phyloP scores from a whole-genome alignment of 768 basidiomycete species.

The Agrocybe chaxingu region DNA sequence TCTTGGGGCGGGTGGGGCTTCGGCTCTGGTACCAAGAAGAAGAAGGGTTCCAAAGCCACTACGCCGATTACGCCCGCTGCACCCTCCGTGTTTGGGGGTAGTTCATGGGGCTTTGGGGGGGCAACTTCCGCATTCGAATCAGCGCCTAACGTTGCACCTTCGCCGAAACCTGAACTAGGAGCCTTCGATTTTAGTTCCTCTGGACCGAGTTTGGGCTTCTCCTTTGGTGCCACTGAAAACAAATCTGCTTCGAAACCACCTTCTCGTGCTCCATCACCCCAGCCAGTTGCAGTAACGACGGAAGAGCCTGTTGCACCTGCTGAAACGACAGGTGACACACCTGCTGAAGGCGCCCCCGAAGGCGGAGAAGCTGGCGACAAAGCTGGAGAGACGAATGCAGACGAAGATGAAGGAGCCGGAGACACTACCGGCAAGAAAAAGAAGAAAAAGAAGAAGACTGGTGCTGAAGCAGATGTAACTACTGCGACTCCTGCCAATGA shows the following conservation, averaged over 20 bases:
- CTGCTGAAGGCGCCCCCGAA: not conserved
- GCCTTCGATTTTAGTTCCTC: not conserved
- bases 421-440: constrained; percentile 3
- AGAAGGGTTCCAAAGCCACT: constrained; percentile 18
- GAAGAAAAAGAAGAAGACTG: constrained; percentile 13
- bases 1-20: constrained; percentile 14
- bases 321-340: not conserved
- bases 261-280: not conserved
- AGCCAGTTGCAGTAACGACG: not conserved
- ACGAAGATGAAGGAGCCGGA: constrained; percentile 4
- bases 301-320: not conserved
- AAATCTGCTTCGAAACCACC: not conserved
- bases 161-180: constrained; percentile 8
- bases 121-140: constrained; percentile 1
- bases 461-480: not conserved
- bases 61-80: constrained; percentile 2
- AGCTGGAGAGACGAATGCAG: not conserved
- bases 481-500: not conserved
- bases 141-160: constrained; percentile 1
- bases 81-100: constrained; percentile 13
- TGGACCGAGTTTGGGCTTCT: constrained; percentile 4
- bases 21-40: constrained; percentile 15
- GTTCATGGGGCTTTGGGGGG: constrained; percentile 12
- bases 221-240: not conserved
- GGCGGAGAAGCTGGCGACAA: not conserved